Evolutionary conservation across 805 yeast genomes (phyloP), one percentile per base, ranked within the genome.

Genomic region (Candida maris): DNA sequence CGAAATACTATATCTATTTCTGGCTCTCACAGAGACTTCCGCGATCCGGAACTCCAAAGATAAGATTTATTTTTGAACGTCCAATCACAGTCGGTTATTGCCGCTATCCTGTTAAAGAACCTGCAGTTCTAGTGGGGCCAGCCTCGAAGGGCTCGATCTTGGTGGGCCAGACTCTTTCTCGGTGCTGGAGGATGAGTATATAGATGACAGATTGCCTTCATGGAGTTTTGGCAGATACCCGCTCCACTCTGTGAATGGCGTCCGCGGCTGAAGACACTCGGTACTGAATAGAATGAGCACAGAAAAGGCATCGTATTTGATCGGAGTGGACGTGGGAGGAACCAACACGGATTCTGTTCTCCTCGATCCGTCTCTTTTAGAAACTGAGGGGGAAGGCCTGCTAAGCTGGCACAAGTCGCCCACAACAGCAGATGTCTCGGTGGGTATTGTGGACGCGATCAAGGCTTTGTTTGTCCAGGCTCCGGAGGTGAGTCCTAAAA

Each of bases 271-370:
- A n/a, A n/a, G n/a, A n/a, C n/a, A n/a, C n/a, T n/a, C n/a, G n/a
- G n/a, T n/a, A n/a, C n/a, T 31, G 10, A n/a, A 14, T 15, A 12
- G 27, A 5, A 26, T 15, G 19, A 21, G 18, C 13, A 16, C 14
- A 22, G 25, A 6, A 19, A 26, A 15, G 18, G 13, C 26, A 3
- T 33, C 37, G 6, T 22, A 39, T 35, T 30, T 66, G 6, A 62
- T 71, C 23, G 77, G 76, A 17, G 67, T 71, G 14, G 77, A 71
- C 48, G 75, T 71, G 28, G 77, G 77, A 17, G 76, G 76, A 12
- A 71, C 76, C 24, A 70, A 70, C 54, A 68, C 75, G 1, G 76
- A 71, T 48, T 60, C 70, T 16, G 76, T 71, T 21, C 49, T 71
- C 17, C 39, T 71, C 6, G 68, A 70, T 35, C 70, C 75, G 1